Evolutionary conservation across 768 basidiomycete species (phyloP).

Genomic region (Kwoniella newhampshirensis): DNA sequence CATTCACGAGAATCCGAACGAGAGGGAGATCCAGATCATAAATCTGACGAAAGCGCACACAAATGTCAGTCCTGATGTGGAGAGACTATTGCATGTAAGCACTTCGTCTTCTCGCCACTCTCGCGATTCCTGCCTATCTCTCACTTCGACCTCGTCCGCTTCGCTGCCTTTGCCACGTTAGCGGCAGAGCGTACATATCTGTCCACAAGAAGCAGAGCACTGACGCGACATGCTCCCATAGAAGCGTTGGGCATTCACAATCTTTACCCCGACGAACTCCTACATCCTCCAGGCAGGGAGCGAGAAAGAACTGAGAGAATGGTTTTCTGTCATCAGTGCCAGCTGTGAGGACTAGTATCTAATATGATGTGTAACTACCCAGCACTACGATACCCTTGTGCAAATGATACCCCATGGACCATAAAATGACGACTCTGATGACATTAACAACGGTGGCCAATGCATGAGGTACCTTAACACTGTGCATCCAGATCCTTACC

Average conservation of each 20-base stretch:
- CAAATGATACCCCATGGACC: no score
- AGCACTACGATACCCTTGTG: no score
- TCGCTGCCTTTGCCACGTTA: no score
- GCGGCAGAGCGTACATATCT: no score
- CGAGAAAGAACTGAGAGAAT: slow-evolving; percentile 76
- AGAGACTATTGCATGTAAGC: slow-evolving; percentile 79
- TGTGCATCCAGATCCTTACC: no score
- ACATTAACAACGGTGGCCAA: no score
- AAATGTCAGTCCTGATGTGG: slow-evolving; percentile 81
- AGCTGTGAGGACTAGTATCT: slow-evolving; percentile 8
- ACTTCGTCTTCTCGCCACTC: not conserved
- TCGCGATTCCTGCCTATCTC: not conserved
- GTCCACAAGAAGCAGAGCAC: no score
- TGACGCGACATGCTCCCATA: no score
- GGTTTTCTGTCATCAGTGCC: slow-evolving; percentile 60
- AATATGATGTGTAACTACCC: no score
- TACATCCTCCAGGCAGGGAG: slow-evolving; percentile 81
- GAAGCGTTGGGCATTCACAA: slow-evolving; percentile 83
- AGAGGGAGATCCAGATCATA: slow-evolving; percentile 72
- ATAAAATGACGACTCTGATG: no score
- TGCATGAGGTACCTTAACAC: no score
- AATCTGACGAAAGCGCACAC: slow-evolving; percentile 81
- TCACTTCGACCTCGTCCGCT: not conserved
- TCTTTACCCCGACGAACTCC: slow-evolving; percentile 89
- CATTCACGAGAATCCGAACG: slow-evolving; percentile 78